Percentiles rank a stretch among this genome's conserved stretches.
Evolutionary conservation across 805 yeast genomes (phyloP).

Genomic region (Alloascoidea africana): DNA sequence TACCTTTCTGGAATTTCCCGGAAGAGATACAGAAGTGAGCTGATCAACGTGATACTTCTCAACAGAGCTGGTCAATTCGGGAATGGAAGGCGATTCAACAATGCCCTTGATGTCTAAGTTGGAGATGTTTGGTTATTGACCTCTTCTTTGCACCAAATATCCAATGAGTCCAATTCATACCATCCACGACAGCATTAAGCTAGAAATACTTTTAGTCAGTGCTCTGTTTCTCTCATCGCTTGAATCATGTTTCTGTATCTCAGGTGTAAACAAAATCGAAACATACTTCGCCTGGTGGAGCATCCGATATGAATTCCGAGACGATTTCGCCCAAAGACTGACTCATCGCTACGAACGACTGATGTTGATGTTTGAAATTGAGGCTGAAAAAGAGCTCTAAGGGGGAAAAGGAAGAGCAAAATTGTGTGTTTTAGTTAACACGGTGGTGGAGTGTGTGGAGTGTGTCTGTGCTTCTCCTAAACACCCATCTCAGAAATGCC

Average conservation of each 20-base stretch:
- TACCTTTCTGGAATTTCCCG: constrained; percentile 12
- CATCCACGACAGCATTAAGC: constrained; percentile 18
- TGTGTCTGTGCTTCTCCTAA: too few species aligned
- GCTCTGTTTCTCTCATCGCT: too few species aligned
- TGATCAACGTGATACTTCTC: constrained; percentile 26
- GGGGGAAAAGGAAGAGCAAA: too few species aligned
- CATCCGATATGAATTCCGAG: constrained; percentile 24
- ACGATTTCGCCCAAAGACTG: constrained; percentile 5
- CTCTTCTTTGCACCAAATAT: constrained; percentile 12
- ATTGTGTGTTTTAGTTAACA: too few species aligned
- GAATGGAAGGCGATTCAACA: constrained; percentile 21
- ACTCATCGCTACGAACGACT: constrained; percentile 19
- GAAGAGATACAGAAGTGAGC: constrained; percentile 18
- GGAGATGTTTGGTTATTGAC: constrained; percentile 11
- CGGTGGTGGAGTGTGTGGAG: too few species aligned
- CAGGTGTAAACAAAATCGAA: constrained; percentile 15
- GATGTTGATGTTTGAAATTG: too few species aligned
- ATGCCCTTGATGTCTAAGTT: constrained; percentile 25
- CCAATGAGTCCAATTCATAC: constrained; percentile 15
- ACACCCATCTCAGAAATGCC: too few species aligned
- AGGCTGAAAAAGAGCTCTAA: too few species aligned
- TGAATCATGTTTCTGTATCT: too few species aligned
- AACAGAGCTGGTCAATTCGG: constrained; percentile 18
- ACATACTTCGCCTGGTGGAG: constrained; percentile 42
- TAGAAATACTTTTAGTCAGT: too few species aligned